Evolutionary conservation across 2,329 filamentous ascomycete genomes (phyloP).

Genomic region (Colletotrichum brevisporum): DNA sequence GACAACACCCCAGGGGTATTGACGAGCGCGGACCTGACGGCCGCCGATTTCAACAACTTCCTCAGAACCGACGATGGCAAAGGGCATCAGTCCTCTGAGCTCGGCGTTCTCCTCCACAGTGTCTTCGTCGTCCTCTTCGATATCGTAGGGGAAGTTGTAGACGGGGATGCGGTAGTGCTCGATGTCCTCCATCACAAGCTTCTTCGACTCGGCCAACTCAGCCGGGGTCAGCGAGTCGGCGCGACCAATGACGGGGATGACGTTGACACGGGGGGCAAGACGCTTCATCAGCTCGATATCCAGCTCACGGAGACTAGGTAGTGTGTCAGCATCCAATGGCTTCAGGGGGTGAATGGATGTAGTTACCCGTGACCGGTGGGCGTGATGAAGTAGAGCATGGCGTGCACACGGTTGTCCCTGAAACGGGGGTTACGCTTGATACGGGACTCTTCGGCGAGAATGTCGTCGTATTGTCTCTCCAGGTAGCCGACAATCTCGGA

Average conservation of each 20-base stretch:
- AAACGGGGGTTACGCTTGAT: conserved; percentile 99
- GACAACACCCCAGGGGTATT: conserved; percentile 99
- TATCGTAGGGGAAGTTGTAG: conserved; percentile 99
- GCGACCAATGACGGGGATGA: conserved; percentile 98
- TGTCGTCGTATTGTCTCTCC: conserved; percentile 99
- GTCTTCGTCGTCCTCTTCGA: conserved; percentile 99
- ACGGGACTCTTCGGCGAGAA: conserved; percentile 98
- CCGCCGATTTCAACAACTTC: conserved; percentile 95
- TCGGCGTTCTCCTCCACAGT: conserved; percentile 99
- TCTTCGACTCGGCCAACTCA: conserved; percentile 98
- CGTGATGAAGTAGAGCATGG: conserved; percentile 99
- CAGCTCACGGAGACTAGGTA: conserved; percentile 88
- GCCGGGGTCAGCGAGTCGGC: conserved; percentile 96
- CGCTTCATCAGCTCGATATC: conserved; percentile 99
- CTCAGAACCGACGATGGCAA: conserved; percentile 98
- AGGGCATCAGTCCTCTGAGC: conserved; percentile 96
- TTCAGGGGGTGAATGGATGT: background rate
- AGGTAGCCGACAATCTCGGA: conserved; percentile 98
- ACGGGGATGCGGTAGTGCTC: conserved; percentile 99
- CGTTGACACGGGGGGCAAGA: conserved; percentile 96
- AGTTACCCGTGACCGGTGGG: conserved; percentile 93
- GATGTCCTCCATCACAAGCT: conserved; percentile 99
- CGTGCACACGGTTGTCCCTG: conserved; percentile 98
- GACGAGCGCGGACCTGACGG: conserved; percentile 90
- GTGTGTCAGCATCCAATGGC: conserved; percentile 26